A percentile compares a stretch with the other conserved stretches of the same genome.
Evolutionary conservation across 345 rosid species (phyloP).

Genomic region (Eucalyptus regnans): DNA sequence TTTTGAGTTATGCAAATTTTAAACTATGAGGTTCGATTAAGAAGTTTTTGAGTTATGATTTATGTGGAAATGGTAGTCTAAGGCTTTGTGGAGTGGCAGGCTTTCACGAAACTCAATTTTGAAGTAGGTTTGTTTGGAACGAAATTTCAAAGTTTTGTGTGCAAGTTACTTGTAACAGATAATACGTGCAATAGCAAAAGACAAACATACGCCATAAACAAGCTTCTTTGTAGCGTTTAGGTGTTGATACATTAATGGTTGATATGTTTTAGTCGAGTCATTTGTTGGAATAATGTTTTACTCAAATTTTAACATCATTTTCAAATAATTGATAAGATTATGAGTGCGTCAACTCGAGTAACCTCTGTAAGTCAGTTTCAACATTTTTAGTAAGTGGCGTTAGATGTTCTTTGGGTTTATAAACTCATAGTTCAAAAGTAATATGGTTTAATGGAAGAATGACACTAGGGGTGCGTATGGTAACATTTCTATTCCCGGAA

Average conservation of each 20-base stretch:
- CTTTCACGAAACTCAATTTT: accelerated
- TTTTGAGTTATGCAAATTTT: not conserved
- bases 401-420: too few species aligned
- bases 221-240: not conserved
- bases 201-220: not conserved
- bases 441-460: too few species aligned
- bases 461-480: too few species aligned
- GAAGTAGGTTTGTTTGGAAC: not conserved
- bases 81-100: not conserved
- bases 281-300: too few species aligned
- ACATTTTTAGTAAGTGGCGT: not conserved
- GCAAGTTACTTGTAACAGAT: not conserved
- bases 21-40: too few species aligned
- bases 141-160: not conserved
- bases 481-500: accelerated
- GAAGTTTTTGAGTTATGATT: not conserved
- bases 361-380: accelerated
- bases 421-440: not conserved
- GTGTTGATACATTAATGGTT: accelerated
- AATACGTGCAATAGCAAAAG: too few species aligned
- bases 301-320: not conserved
- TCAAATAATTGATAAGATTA: not conserved
- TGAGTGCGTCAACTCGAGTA: not conserved
- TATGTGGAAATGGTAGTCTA: not conserved
- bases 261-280: not conserved